A percentile compares a stretch with the other conserved stretches of the same genome.
Conservation (phyloP, 495 filamentous ascomycete genomes). For the Neurospora cerealis region DNA sequence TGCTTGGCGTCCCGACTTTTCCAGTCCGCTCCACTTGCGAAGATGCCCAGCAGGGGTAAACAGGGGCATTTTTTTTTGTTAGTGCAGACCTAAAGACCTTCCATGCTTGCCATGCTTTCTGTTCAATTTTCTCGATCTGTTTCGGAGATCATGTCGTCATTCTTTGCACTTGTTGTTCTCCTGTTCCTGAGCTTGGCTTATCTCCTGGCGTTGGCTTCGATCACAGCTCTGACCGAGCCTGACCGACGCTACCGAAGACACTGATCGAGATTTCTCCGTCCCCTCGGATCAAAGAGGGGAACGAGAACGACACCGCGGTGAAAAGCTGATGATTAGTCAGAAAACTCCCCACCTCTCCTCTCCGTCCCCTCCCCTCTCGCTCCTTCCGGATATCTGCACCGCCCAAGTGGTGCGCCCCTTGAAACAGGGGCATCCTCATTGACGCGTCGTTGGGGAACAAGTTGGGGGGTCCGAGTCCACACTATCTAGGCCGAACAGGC, state of each 20-base stretch:
- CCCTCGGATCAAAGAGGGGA: no score
- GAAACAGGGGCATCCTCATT: not conserved
- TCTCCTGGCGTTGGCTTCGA: not conserved
- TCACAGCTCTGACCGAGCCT: not conserved
- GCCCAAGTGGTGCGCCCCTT: not conserved
- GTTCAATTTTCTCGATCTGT: not conserved
- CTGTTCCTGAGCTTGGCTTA: not conserved
- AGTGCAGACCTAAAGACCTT: not conserved
- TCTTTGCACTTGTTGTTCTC: not conserved
- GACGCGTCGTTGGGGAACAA: not conserved
- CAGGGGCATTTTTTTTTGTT: not conserved
- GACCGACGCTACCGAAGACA: not conserved
- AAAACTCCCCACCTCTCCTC: not conserved
- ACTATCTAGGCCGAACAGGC: not conserved
- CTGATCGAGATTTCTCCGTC: not conserved
- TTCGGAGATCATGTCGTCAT: not conserved
- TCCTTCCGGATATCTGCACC: not conserved
- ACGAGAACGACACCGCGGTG: no score
- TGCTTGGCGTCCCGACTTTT: not conserved
- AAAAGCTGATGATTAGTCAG: not conserved
- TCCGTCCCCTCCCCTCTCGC: not conserved
- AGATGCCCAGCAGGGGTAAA: not conserved
- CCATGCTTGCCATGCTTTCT: not conserved
- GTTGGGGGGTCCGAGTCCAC: not conserved
- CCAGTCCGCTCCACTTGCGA: not conserved